phyloP scores from a whole-genome alignment of 2,329 filamentous ascomycete species.

The Rhexocercosporidium sp. region DNA sequence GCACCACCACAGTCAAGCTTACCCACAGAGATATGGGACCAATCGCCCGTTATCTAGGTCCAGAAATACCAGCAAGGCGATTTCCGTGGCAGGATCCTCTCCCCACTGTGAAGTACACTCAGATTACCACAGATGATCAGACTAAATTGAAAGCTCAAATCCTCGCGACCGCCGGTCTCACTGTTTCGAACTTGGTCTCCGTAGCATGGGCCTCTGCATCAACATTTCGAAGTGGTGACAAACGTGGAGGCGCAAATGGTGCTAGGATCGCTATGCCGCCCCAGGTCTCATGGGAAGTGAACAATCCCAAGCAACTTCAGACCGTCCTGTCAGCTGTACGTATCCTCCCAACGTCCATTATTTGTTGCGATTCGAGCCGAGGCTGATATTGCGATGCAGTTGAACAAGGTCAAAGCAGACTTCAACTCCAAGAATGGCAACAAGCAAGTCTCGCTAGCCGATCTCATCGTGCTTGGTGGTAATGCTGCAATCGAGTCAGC shows the following conservation, averaged over 20 bases:
- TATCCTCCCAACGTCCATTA: not conserved
- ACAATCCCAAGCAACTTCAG: conserved; percentile 72
- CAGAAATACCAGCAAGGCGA: conserved; percentile 72
- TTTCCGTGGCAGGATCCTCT: conserved; percentile 78
- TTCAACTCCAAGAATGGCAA: conserved; percentile 54
- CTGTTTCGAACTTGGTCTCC: conserved; percentile 64
- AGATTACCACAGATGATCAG: conserved; percentile 59
- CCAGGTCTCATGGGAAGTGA: conserved; percentile 73
- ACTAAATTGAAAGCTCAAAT: conserved; percentile 70
- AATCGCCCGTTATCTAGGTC: conserved; percentile 71
- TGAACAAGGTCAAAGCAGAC: conserved; percentile 52
- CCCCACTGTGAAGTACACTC: conserved; percentile 52
- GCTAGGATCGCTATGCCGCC: conserved; percentile 76
- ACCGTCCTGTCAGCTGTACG: conserved; percentile 23
- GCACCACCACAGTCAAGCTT: conserved; percentile 69
- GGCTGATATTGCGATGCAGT: conserved; percentile 19
- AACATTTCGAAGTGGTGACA: conserved; percentile 76
- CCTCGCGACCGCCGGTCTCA: conserved; percentile 62
- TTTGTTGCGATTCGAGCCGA: not conserved
- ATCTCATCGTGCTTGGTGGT: conserved; percentile 63
- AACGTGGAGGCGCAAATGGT: conserved; percentile 82
- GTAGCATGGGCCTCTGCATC: conserved; percentile 73
- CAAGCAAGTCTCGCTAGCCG: conserved; percentile 64
- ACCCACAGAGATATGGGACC: conserved; percentile 82
- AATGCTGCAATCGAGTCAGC: conserved; percentile 61